Evolutionary conservation across 345 rosid genomes (phyloP), one percentile per base, ranked within the genome.

Genomic region (Salix purpurea): DNA sequence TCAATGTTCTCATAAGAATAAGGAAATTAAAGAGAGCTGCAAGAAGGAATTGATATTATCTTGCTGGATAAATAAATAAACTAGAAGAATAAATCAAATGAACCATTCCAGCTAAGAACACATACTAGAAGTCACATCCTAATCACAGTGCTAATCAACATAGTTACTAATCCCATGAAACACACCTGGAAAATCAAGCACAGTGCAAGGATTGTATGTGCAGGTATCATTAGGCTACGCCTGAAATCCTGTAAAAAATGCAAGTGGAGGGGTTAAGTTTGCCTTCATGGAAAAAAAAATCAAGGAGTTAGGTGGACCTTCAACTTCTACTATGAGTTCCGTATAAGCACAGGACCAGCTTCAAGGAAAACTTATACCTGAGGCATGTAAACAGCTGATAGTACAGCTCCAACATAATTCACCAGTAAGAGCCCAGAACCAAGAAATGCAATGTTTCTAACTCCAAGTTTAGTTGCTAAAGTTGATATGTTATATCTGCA

Each of bases 401-500:
- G 79, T 70, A 91, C 74, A 78, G 97, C 91, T 76, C 91, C 90
- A 42, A 90, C 46, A 84, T 95, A 93, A 77, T 93, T 95, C 77
- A 93, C 83, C 76, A 93, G 88, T 81, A 93, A 83, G 78, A 95
- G 92, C 70, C 94, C 97, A 73, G 94, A 87, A 73, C 97, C 97
- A 52, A 95, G 92, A 71, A 91, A 93, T 28, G 97, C 90, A 80
- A 95, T 92, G 77, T 95, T 95, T 87, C 97, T 89, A 71, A 95
- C 96, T 81, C 97, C 99, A 80, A 93, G 97, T 85, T 83, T 92
- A 78, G 97, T 93, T 74, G 97, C 99, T 30, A 95, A 79, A 23
- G 97, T 95, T 76, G 97, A 91, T 85, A 95, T 95, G 80, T 91
- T 90, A 83, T 87, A 95, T 88, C 97, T 95, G 86, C 81, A 79